Evolutionary conservation across 2,329 filamentous ascomycete species (phyloP).

Genomic region (Rhytidhysteron rufulum): DNA sequence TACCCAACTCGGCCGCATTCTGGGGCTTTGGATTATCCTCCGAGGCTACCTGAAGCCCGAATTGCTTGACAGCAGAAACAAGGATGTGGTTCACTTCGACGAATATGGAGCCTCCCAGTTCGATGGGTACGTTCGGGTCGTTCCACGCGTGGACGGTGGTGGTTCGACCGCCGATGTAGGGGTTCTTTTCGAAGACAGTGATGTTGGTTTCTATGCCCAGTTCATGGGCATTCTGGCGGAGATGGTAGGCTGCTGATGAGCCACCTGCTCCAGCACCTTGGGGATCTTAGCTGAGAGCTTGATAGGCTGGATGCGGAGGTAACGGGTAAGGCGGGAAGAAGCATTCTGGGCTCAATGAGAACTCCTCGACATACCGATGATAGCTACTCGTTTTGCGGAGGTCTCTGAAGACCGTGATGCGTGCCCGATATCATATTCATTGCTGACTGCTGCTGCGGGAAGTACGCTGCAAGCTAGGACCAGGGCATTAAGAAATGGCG

Average conservation of each 20-base stretch:
- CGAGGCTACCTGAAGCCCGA: slow-evolving; percentile 58
- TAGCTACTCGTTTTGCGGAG: too few relatives aligned
- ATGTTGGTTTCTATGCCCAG: slow-evolving; percentile 66
- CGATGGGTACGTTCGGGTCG: slow-evolving; percentile 64
- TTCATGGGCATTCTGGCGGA: slow-evolving; percentile 66
- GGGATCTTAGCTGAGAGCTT: too few relatives aligned
- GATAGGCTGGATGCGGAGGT: too few relatives aligned
- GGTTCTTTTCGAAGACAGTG: slow-evolving; percentile 79
- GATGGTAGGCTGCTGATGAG: slow-evolving; percentile 79
- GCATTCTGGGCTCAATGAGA: too few relatives aligned
- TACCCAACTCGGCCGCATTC: slow-evolving; percentile 54
- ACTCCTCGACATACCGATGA: too few relatives aligned
- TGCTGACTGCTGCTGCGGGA: too few relatives aligned
- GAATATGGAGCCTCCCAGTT: slow-evolving; percentile 91
- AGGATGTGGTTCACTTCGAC: slow-evolving; percentile 81
- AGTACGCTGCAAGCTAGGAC: too few relatives aligned
- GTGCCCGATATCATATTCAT: too few relatives aligned
- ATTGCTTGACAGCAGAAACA: slow-evolving; percentile 64
- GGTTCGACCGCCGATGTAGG: slow-evolving; percentile 77
- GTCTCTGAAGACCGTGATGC: too few relatives aligned
- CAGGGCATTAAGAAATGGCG: too few relatives aligned
- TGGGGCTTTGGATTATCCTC: slow-evolving; percentile 36
- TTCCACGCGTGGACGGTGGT: slow-evolving; percentile 78
- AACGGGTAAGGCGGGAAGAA: too few relatives aligned
- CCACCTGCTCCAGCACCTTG: slow-evolving; percentile 85